phyloP scores from a whole-genome alignment of 164 flowering plant genomes.

The Sedum album region DNA sequence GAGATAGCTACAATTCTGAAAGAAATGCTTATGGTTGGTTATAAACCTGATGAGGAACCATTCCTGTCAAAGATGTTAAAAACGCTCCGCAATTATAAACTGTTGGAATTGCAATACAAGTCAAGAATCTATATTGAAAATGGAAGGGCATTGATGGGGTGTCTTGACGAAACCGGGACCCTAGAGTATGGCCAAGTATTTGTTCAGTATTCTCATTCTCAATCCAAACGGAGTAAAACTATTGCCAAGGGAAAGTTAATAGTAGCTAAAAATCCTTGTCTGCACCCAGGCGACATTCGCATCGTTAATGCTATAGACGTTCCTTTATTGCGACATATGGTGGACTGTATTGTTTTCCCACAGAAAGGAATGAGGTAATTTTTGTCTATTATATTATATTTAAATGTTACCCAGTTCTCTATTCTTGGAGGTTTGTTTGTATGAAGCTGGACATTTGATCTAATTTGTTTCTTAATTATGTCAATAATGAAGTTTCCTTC shows the following conservation, averaged over 20 bases:
- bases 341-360: slow-evolving; percentile 94
- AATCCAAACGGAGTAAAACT: slow-evolving; percentile 11
- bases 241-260: slow-evolving; percentile 44
- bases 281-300: slow-evolving; percentile 9
- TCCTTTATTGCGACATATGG: slow-evolving; percentile 51
- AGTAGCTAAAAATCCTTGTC: slow-evolving; percentile 60
- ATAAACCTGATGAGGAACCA: slow-evolving; percentile 69
- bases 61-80: slow-evolving; percentile 86
- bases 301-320: slow-evolving; percentile 44
- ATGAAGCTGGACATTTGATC: background rate
- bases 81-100: slow-evolving; percentile 50
- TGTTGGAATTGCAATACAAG: slow-evolving; percentile 51
- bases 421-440: background rate
- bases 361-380: slow-evolving; percentile 43
- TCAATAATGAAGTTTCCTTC: too few relatives aligned
- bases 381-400: background rate
- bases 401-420: too few relatives aligned
- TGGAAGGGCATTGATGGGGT: slow-evolving; percentile 9
- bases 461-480: background rate
- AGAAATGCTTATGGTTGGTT: slow-evolving; percentile 72
- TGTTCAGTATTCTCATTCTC: slow-evolving; percentile 45
- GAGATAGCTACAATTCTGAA: slow-evolving; percentile 54
- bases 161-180: slow-evolving; percentile 9
- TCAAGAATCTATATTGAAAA: slow-evolving; percentile 34
- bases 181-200: slow-evolving; percentile 7